Evolutionary conservation across 352 stramenopile genomes (phyloP).

Genomic region (Phytopythium kandeliae): DNA sequence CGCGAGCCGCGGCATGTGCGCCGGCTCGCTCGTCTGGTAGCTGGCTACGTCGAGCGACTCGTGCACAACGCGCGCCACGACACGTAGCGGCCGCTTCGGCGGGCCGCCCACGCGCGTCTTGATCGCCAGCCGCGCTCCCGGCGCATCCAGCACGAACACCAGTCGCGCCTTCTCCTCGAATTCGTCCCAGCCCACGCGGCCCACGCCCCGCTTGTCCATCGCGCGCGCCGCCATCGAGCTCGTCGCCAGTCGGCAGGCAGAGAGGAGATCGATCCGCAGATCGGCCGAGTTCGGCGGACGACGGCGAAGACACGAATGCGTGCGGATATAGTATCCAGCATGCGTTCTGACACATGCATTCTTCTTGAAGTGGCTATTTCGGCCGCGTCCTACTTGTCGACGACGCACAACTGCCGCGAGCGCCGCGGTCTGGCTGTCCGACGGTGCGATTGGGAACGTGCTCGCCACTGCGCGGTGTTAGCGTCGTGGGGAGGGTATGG

Average conservation of each 20-base stretch:
- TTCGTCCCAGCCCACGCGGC: conserved; percentile 45
- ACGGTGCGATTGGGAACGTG: neutral
- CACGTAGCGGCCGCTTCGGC: conserved; percentile 10
- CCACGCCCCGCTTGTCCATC: conserved; percentile 7
- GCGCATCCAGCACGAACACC: conserved; percentile 43
- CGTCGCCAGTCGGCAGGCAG: too few relatives aligned
- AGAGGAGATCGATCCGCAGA: too few relatives aligned
- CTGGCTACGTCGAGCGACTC: conserved; percentile 21
- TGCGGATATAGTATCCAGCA: too few relatives aligned
- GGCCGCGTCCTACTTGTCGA: too few relatives aligned
- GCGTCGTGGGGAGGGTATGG: neutral
- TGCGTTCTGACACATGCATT: too few relatives aligned
- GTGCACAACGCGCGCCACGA: conserved; percentile 46
- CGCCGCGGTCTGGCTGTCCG: too few relatives aligned
- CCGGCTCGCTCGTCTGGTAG: conserved; percentile 19
- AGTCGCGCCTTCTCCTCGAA: conserved; percentile 72
- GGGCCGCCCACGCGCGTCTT: conserved; percentile 36
- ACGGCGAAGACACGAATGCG: too few relatives aligned
- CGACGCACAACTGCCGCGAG: too few relatives aligned
- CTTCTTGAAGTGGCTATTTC: too few relatives aligned
- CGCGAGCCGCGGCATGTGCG: conserved; percentile 34
- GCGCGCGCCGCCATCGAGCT: neutral
- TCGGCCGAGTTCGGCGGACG: too few relatives aligned
- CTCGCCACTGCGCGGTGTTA: neutral
- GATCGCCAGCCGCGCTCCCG: conserved; percentile 55